phyloP scores from a whole-genome alignment of 164 flowering plant genomes.

The Tetrastigma voinierianum region DNA sequence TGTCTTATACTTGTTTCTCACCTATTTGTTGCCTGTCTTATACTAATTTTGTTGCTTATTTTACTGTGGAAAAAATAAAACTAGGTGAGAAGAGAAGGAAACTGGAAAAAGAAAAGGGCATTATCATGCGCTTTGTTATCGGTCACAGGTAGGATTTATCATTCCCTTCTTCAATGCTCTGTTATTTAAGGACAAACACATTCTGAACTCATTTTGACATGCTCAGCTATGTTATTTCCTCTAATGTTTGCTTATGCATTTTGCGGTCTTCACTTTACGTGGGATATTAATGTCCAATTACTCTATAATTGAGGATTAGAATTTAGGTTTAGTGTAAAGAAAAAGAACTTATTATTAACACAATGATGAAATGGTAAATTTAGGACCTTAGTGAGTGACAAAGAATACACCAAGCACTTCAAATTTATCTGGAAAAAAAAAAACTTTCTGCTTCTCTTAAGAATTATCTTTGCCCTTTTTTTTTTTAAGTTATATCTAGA shows the following conservation, averaged over 20 bases:
- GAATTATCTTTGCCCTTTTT: not conserved
- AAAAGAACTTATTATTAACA: not conserved
- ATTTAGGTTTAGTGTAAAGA: not conserved
- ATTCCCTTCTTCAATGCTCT: not conserved
- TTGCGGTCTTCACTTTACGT: no score
- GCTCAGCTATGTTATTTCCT: not conserved
- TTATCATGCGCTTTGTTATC: conserved; percentile 79
- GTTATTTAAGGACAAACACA: no score
- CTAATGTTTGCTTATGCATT: not conserved
- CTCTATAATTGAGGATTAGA: no score
- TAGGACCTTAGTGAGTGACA: not conserved
- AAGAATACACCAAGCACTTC: not conserved
- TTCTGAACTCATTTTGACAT: not conserved
- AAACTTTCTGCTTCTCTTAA: not conserved
- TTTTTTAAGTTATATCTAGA: not conserved
- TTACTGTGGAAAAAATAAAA: conserved; percentile 4
- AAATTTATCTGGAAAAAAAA: not conserved
- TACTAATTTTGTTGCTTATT: conserved; percentile 1
- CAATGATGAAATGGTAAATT: not conserved
- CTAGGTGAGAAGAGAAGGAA: conserved; percentile 69
- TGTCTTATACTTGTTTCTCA: not conserved
- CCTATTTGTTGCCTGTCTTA: conserved; percentile 1
- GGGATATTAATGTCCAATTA: no score
- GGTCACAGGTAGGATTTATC: conserved; percentile 63
- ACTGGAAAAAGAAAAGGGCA: conserved; percentile 84